Evolutionary conservation across 2,329 filamentous ascomycete species (phyloP).

Genomic region (Parascedosporium putredinis): DNA sequence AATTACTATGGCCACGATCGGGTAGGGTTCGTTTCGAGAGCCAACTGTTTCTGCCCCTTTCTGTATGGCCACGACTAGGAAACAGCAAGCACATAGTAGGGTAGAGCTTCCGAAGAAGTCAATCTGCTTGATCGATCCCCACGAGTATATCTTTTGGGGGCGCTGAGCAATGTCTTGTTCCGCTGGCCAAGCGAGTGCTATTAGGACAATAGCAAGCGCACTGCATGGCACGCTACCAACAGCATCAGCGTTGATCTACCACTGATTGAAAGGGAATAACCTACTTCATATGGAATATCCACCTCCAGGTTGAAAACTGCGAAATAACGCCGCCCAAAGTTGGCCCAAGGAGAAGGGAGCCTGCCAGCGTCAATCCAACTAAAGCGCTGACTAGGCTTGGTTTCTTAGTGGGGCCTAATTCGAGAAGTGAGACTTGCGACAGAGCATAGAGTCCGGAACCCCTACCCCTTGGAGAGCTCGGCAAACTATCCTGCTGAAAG

Average conservation of each 20-base stretch:
- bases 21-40: slow-evolving; percentile 40
- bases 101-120: slow-evolving; percentile 42
- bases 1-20: slow-evolving; percentile 36
- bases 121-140: slow-evolving; percentile 33
- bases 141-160: too few relatives aligned
- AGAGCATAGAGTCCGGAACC: slow-evolving; percentile 52
- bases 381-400: slow-evolving; percentile 44
- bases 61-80: slow-evolving; percentile 46
- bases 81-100: slow-evolving; percentile 39
- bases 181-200: slow-evolving; percentile 15
- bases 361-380: slow-evolving; percentile 43
- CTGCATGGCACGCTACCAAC: slow-evolving; percentile 11
- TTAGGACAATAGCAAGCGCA: slow-evolving; percentile 25
- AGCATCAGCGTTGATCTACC: too few relatives aligned
- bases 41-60: slow-evolving; percentile 43
- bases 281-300: slow-evolving; percentile 54
- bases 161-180: slow-evolving; percentile 6
- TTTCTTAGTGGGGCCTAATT: slow-evolving; percentile 41
- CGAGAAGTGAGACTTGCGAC: slow-evolving; percentile 45
- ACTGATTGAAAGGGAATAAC: slow-evolving; percentile 1
- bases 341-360: slow-evolving; percentile 48
- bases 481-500: slow-evolving; percentile 46
- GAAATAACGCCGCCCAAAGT: slow-evolving; percentile 47
- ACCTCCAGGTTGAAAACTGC: slow-evolving; percentile 43
- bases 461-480: slow-evolving; percentile 49